A percentile compares a stretch with the other conserved stretches of the same genome.
These are phyloP conservation scores for Alternaria burnsii DNA, from an alignment of 2,329 filamentous ascomycete genomes.

Conservation along the genomic window DNA sequence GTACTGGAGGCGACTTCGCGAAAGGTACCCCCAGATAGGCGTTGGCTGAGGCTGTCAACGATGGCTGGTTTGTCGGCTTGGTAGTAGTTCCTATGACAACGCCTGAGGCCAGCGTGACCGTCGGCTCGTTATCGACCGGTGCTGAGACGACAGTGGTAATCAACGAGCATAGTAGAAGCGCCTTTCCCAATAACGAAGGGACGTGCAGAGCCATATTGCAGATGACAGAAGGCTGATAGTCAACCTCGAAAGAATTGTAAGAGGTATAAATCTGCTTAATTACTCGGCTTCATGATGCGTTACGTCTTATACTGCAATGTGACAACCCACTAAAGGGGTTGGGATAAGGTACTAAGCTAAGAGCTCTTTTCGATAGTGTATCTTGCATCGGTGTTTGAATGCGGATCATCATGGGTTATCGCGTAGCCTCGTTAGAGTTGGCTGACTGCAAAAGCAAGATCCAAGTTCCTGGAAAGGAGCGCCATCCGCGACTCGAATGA, in stretches of 20 bases:
- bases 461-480: background rate
- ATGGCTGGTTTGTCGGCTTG: conserved; percentile 13
- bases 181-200: background rate
- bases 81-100: conserved; percentile 18
- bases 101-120: conserved; percentile 16
- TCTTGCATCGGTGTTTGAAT: background rate
- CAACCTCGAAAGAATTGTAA: background rate
- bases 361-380: background rate
- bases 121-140: background rate
- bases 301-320: background rate
- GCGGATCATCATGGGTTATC: background rate
- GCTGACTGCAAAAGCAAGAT: too few species aligned
- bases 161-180: background rate
- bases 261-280: background rate
- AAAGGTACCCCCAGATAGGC: conserved; percentile 28
- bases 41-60: conserved; percentile 19
- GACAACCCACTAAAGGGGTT: background rate
- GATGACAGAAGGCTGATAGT: background rate
- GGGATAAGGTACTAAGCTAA: background rate
- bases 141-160: background rate
- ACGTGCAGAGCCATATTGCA: background rate
- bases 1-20: conserved; percentile 25
- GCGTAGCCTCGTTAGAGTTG: background rate
- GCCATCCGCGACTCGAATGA: background rate
- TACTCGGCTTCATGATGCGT: background rate